Evolutionary conservation across 192 early-diverging fungal species (phyloP), one percentile per base, ranked within the genome.

Genomic region (Pilaira anomala): DNA sequence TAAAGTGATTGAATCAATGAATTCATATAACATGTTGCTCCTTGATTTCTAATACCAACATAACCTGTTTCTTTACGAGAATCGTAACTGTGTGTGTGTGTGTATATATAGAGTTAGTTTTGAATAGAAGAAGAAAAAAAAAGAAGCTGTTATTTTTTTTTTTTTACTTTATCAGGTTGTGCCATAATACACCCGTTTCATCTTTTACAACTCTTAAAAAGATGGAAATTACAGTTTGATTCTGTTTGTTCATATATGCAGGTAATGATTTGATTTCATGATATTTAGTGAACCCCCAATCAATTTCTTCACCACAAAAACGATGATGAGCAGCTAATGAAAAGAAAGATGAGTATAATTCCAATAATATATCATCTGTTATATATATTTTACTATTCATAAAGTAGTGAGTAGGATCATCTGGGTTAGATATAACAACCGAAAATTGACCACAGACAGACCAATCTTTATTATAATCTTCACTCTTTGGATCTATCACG

Each of bases 21-120:
- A 80, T 98, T 99, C 94, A 99, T 95, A 75, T 98, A 99, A 76
- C 97, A 95, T 0, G 97, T 99, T 2, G 95, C 94, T n/a, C 95
- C 97, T 75, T 98, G 95, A 75, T 99, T 99, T 69, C 89, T 91
- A 59, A 99, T 78, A 1, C 95, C 97, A 22, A 98, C 93, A 75
- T 82, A 93, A 6, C 97, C 94, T 28, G 94, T 95, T 72, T 88
- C 81, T 50, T 82, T 81, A 71, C 90, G 90, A 44, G 94, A 97
- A 71, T 94, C 91, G 74, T 92, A 96, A 66, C 88, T 88, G 13
- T 13, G n/a, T 16, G 7, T 40, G 6, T n/a, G n/a, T n/a, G n/a
- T n/a, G n/a, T n/a, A n/a, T 40, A 40, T 40, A 40, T 40, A 40
- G 11, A 40, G 6, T 11, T 40, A 41, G 14, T 7, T 3, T 14